phyloP scores from a whole-genome alignment of 495 filamentous ascomycete genomes.

The Opeltia flavorubescens region DNA sequence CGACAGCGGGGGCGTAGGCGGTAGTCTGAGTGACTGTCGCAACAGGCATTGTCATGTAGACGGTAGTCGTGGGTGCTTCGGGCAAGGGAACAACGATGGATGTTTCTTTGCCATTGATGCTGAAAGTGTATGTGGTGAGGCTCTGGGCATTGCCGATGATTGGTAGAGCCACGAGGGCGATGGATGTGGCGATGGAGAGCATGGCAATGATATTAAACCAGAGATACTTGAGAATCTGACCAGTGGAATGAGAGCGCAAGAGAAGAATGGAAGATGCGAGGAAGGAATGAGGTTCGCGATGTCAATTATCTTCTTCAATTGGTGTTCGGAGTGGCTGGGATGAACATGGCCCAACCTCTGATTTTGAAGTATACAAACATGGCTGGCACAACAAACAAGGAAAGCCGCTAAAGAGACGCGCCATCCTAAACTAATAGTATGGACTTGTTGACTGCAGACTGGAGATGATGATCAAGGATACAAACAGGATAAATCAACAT shows the following conservation, averaged over 20 bases:
- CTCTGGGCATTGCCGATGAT: conserved; percentile 10
- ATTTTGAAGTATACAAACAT: conserved; percentile 1
- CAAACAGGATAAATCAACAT: background rate
- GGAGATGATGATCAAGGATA: no score
- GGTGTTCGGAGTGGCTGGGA: background rate
- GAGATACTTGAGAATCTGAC: background rate
- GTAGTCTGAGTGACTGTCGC: conserved; percentile 2
- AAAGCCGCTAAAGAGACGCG: background rate
- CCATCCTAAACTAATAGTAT: background rate
- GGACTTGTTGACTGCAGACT: background rate
- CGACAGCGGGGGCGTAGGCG: background rate
- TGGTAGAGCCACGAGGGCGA: conserved; percentile 8
- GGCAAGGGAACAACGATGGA: conserved; percentile 9
- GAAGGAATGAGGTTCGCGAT: background rate
- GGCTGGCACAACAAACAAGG: background rate
- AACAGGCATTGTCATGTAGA: conserved; percentile 7
- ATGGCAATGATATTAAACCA: conserved; percentile 3
- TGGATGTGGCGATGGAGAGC: conserved; percentile 10
- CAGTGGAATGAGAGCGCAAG: conserved; percentile 1
- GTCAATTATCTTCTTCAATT: background rate
- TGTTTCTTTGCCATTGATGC: conserved; percentile 4
- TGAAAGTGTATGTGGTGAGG: conserved; percentile 8
- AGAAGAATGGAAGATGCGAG: background rate
- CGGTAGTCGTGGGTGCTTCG: conserved; percentile 4
- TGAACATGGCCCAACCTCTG: background rate